These are phyloP conservation scores for Pythium brachiatum DNA, from an alignment of 352 stramenopile genomes.

Conservation along the genomic window DNA sequence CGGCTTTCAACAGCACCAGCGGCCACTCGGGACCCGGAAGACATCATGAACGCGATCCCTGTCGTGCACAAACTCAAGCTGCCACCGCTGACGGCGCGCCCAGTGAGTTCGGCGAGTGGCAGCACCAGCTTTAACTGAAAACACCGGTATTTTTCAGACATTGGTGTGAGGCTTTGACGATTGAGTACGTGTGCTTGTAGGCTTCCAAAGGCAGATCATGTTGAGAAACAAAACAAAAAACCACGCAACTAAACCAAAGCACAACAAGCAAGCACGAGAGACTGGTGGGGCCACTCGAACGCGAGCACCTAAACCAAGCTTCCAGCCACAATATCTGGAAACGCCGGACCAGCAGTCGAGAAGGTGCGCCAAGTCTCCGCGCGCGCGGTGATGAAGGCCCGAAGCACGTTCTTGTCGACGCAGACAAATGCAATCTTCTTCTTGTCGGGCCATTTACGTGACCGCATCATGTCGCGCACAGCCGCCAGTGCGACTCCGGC, in stretches of 20 bases:
- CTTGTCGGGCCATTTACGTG: slow-evolving; percentile 24
- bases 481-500: slow-evolving; percentile 38
- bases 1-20: slow-evolving; percentile 45
- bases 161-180: background rate
- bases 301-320: background rate
- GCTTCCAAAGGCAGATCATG: background rate
- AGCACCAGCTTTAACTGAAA: background rate
- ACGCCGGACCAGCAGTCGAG: slow-evolving; percentile 1
- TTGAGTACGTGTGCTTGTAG: background rate
- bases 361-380: background rate
- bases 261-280: no score
- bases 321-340: background rate
- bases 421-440: slow-evolving; percentile 54
- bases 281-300: no score
- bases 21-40: slow-evolving; percentile 21
- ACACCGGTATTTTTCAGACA: background rate
- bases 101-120: slow-evolving; percentile 7
- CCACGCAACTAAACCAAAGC: no score
- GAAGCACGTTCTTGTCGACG: slow-evolving; percentile 37
- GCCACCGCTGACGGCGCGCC: slow-evolving; percentile 39
- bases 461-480: slow-evolving; percentile 43
- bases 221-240: no score
- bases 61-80: slow-evolving; percentile 34
- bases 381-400: slow-evolving; percentile 32
- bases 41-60: slow-evolving; percentile 9